These are phyloP conservation scores for Hypholoma sublateritium DNA, from an alignment of 768 basidiomycete genomes.

Conservation along the genomic window DNA sequence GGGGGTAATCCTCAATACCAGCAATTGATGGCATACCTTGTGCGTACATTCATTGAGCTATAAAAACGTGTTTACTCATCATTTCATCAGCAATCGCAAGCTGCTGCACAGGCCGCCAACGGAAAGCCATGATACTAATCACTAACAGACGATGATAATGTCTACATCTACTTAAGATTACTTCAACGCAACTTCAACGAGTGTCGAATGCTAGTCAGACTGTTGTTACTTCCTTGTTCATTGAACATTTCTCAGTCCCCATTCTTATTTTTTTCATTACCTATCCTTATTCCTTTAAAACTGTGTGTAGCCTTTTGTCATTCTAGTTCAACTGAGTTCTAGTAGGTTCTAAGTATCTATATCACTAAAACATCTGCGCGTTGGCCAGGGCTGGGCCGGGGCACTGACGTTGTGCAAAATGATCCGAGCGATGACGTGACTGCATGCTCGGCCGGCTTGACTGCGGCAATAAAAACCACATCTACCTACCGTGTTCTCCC, in stretches of 20 bases:
- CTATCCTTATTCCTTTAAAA: conserved; percentile 24
- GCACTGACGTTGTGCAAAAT: neutral
- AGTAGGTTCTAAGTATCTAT: conserved; percentile 2
- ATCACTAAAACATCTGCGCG: neutral
- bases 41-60: conserved; percentile 28
- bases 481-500: conserved; percentile 1
- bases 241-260: conserved; percentile 1
- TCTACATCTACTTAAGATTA: conserved; percentile 2
- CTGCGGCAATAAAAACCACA: neutral
- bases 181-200: neutral
- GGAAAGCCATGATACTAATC: conserved; percentile 18
- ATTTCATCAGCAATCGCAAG: conserved; percentile 35
- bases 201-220: neutral
- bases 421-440: conserved; percentile 17
- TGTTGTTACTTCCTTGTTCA: neutral
- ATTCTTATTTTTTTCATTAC: conserved; percentile 12
- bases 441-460: neutral
- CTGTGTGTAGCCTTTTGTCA: conserved; percentile 9
- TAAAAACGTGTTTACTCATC: neutral
- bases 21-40: conserved; percentile 70
- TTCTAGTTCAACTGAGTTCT: conserved; percentile 6
- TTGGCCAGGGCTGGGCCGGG: neutral
- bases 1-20: conserved; percentile 52
- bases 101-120: conserved; percentile 19
- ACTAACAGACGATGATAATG: neutral